Evolutionary conservation across 345 rosid genomes (phyloP).

Genomic region (Clausena lansium): DNA sequence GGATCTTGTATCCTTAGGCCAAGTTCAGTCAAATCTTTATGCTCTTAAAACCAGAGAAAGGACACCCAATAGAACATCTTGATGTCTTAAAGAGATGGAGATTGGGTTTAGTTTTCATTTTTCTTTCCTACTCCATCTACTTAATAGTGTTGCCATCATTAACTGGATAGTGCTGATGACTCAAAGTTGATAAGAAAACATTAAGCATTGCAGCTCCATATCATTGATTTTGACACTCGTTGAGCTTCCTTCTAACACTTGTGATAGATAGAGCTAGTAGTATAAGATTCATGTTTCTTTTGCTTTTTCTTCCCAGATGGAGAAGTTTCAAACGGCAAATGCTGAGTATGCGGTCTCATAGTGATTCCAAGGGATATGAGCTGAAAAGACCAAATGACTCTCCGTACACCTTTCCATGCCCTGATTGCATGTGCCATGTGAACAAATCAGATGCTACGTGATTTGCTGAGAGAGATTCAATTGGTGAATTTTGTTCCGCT

Average conservation of each 20-base stretch:
- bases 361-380: slow-evolving; percentile 93
- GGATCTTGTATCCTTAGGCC: not conserved
- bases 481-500: slow-evolving; percentile 24
- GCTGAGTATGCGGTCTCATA: slow-evolving; percentile 86
- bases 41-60: not conserved
- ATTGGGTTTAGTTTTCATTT: not conserved
- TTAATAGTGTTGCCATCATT: not conserved
- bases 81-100: not conserved
- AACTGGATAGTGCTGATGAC: not conserved
- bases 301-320: slow-evolving; percentile 56
- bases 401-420: slow-evolving; percentile 87
- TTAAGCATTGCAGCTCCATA: not conserved
- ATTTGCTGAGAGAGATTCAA: slow-evolving; percentile 18
- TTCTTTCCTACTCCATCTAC: no score
- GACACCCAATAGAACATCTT: no score
- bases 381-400: slow-evolving; percentile 87
- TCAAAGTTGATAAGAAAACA: not conserved
- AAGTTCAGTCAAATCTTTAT: not conserved
- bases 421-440: slow-evolving; percentile 88
- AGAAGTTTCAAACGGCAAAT: slow-evolving; percentile 85
- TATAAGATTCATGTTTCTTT: not conserved
- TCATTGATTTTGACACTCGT: not conserved
- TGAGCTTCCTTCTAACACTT: not conserved
- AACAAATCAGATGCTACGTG: slow-evolving; percentile 56
- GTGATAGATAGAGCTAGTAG: not conserved